Percentiles rank a stretch among this genome's conserved stretches.
Evolutionary conservation across 78 protist genomes (phyloP).

Genomic region (Andalucia godoyi): DNA sequence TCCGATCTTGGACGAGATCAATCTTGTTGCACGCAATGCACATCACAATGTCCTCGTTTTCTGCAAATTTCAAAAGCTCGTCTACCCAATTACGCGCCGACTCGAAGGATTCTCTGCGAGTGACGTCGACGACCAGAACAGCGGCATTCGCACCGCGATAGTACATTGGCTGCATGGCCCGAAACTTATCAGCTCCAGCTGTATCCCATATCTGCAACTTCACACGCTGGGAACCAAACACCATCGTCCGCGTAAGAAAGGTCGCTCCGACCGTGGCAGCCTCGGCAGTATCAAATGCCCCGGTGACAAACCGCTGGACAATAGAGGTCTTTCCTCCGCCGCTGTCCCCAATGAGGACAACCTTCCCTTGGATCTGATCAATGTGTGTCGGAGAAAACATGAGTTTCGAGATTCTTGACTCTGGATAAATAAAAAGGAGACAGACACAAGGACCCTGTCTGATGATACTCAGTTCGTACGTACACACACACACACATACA

Average conservation of each 20-base stretch:
- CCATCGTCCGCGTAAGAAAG: neutral
- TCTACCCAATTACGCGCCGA: slow-evolving; percentile 90
- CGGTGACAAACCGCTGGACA: neutral
- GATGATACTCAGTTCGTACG: too few relatives aligned
- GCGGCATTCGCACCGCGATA: neutral
- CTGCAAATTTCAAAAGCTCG: slow-evolving; percentile 92
- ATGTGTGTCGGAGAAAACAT: too few relatives aligned
- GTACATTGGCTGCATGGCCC: neutral
- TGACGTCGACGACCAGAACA: slow-evolving; percentile 20
- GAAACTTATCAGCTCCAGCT: neutral
- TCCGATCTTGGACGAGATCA: slow-evolving; percentile 74
- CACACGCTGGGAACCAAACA: neutral
- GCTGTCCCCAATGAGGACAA: slow-evolving; percentile 18
- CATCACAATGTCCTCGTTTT: slow-evolving; percentile 78
- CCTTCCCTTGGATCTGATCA: too few relatives aligned
- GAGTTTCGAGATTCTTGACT: too few relatives aligned
- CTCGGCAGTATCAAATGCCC: neutral
- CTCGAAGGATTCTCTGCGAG: slow-evolving; percentile 32
- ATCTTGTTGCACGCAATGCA: slow-evolving; percentile 93
- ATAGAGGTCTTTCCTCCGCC: slow-evolving; percentile 23
- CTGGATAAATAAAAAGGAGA: too few relatives aligned
- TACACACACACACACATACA: too few relatives aligned
- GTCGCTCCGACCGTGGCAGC: slow-evolving; percentile 6
- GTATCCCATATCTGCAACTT: slow-evolving; percentile 6
- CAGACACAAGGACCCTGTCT: too few relatives aligned